Conservation (phyloP, 2,329 filamentous ascomycete genomes). For the Cercospora sp. region DNA sequence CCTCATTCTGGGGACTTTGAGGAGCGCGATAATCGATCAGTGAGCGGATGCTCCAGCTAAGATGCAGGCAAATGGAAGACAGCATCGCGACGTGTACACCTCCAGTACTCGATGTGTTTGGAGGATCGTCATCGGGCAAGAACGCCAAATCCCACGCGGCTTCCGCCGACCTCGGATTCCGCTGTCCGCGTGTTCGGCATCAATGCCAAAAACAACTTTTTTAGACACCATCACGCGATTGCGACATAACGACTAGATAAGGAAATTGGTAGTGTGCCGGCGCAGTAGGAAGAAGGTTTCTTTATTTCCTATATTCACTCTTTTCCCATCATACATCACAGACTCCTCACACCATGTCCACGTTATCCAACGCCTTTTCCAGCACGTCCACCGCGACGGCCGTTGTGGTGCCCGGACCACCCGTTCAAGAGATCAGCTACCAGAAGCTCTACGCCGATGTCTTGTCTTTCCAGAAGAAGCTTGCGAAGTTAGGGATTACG, state of each 20-base stretch:
- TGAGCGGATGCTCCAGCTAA: background rate
- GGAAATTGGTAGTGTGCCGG: background rate
- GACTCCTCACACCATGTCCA: conserved; percentile 48
- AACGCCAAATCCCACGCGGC: background rate
- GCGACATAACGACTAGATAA: conserved; percentile 1
- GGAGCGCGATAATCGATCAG: background rate
- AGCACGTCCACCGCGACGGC: conserved; percentile 56
- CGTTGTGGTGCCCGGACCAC: conserved; percentile 70
- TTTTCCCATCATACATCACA: background rate
- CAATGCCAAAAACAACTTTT: conserved; percentile 1
- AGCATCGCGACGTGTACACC: background rate
- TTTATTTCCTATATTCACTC: background rate
- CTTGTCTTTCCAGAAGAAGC: conserved; percentile 70
- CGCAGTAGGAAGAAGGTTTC: background rate
- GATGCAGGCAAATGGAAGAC: background rate
- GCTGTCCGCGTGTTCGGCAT: background rate
- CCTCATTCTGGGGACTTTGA: background rate
- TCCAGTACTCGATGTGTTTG: background rate
- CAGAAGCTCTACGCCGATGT: conserved; percentile 66
- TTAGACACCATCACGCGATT: background rate
- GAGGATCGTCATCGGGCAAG: background rate
- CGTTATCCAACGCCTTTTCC: conserved; percentile 60
- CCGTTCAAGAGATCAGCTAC: conserved; percentile 69
- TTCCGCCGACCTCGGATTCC: background rate
- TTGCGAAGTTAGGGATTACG: conserved; percentile 71